phyloP scores from a whole-genome alignment of 345 rosid species.

The Anastatica hierochuntica region DNA sequence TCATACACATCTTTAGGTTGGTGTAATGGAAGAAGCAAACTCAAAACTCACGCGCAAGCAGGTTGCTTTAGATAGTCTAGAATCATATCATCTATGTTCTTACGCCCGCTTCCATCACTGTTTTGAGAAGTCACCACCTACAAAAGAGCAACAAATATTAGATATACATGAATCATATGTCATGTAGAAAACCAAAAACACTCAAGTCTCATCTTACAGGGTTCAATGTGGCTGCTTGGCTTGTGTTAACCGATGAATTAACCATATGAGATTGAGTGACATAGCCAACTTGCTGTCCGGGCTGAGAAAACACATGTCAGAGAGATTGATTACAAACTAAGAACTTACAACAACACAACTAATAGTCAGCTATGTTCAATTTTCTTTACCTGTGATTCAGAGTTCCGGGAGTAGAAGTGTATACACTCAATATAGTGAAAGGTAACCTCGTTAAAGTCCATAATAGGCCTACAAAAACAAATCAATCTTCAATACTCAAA shows the following conservation, averaged over 20 bases:
- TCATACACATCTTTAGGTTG: not conserved
- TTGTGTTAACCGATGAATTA: constrained; percentile 23
- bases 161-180: not conserved
- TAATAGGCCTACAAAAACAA: constrained; percentile 53
- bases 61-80: constrained; percentile 69
- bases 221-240: constrained; percentile 32
- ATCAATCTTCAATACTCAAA: not conserved
- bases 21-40: not conserved
- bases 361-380: not conserved
- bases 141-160: not conserved
- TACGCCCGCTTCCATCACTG: constrained; percentile 47
- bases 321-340: not conserved
- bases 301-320: not conserved
- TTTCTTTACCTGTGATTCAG: constrained; percentile 44
- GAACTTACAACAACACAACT: not conserved
- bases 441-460: constrained; percentile 63
- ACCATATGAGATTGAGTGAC: constrained; percentile 30
- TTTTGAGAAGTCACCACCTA: constrained; percentile 58
- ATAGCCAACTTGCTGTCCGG: constrained; percentile 31
- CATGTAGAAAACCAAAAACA: not conserved
- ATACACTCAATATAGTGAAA: constrained; percentile 83
- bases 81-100: constrained; percentile 66
- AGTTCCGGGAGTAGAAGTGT: constrained; percentile 45
- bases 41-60: constrained; percentile 50
- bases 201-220: constrained; percentile 32